Evolutionary conservation across 768 basidiomycete species (phyloP), one percentile per base, ranked within the genome.

Genomic region (Lactarius psammicola): DNA sequence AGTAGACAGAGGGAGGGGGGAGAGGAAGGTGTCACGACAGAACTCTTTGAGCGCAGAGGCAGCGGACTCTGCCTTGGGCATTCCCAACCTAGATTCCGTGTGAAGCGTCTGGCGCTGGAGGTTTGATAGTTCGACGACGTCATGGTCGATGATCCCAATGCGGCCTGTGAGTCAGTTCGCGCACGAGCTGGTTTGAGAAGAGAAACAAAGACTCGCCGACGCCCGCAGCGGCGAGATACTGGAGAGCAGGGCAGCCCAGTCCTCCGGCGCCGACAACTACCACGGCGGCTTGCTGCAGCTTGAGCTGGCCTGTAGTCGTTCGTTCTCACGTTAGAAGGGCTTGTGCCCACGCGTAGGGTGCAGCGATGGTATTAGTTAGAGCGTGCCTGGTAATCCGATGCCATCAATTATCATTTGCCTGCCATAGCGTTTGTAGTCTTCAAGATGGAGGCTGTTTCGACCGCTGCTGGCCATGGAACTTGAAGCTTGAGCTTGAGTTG

Each of bases 201-300:
- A 23, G 63, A 34, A 42, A 44, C 15, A 57, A 13, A 6, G 53
- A 73, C 88, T 69, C 71, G 92, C 96, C 96, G 65, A 98, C 82
- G 30, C 97, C 97, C 17, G 93, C 90, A 8, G 94, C 92, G 4
- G 87, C 93, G 13, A 99, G 85, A 75, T 98, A 97, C 73, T 97
- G 94, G 55, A 99, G 80, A 46, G 92, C 93, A 56, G 97, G 95
- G 75, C 97, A 98, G 13, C 97, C 97, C 15, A 99, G 81, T 10
- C 97, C 97, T 0, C 97, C 97, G 18, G 95, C 97, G 31, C 97
- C 97, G 4, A 98, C 85, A 4, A 98, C 93, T 18, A 87, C 87
- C 2, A 95, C 87, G 2, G 87, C 87, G 0, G 94, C 85, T 9
- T 79, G 72, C 65, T 86, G 86, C 11, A 99, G 79, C 74, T 88